Percentiles rank a stretch among this genome's conserved stretches.
Evolutionary conservation across 495 filamentous ascomycete species (phyloP).

Genomic region (Penicillium bialowiezense): DNA sequence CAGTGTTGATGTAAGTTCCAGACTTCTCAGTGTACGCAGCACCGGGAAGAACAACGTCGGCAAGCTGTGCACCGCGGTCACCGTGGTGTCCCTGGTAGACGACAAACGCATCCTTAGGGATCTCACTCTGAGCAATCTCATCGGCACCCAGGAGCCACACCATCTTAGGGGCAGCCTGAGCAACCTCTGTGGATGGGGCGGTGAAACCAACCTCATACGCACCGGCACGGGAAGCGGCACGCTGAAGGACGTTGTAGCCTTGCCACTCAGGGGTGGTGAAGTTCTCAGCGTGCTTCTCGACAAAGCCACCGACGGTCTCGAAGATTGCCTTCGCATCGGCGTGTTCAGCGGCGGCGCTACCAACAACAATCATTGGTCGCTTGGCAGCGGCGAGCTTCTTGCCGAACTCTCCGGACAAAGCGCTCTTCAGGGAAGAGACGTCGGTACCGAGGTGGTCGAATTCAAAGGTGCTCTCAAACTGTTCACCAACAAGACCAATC

Average conservation of each 20-base stretch:
- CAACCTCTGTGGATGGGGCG: slow-evolving; percentile 70
- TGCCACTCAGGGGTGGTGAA: slow-evolving; percentile 92
- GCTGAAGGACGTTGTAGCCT: slow-evolving; percentile 94
- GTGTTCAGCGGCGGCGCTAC: slow-evolving; percentile 86
- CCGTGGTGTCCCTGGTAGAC: slow-evolving; percentile 98
- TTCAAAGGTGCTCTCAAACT: slow-evolving; percentile 90
- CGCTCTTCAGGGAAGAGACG: slow-evolving; percentile 72
- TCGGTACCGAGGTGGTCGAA: slow-evolving; percentile 84
- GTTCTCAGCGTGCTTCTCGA: slow-evolving; percentile 85
- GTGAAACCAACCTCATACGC: slow-evolving; percentile 96
- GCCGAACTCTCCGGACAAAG: slow-evolving; percentile 81
- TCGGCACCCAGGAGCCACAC: slow-evolving; percentile 96
- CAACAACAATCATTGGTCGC: slow-evolving; percentile 93
- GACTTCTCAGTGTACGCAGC: slow-evolving; percentile 96
- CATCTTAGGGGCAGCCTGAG: slow-evolving; percentile 84
- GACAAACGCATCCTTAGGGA: slow-evolving; percentile 93
- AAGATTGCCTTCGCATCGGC: slow-evolving; percentile 87
- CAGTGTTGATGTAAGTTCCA: slow-evolving; percentile 96
- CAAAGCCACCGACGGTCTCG: slow-evolving; percentile 80
- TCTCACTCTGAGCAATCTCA: slow-evolving; percentile 73
- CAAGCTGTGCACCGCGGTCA: slow-evolving; percentile 86
- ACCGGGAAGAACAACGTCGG: slow-evolving; percentile 90
- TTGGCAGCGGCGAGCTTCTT: slow-evolving; percentile 86
- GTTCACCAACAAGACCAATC: slow-evolving; percentile 85
- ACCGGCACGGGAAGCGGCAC: slow-evolving; percentile 83